Evolutionary conservation across 2,329 filamentous ascomycete genomes (phyloP).

Genomic region (Sclerotinia glacialis): DNA sequence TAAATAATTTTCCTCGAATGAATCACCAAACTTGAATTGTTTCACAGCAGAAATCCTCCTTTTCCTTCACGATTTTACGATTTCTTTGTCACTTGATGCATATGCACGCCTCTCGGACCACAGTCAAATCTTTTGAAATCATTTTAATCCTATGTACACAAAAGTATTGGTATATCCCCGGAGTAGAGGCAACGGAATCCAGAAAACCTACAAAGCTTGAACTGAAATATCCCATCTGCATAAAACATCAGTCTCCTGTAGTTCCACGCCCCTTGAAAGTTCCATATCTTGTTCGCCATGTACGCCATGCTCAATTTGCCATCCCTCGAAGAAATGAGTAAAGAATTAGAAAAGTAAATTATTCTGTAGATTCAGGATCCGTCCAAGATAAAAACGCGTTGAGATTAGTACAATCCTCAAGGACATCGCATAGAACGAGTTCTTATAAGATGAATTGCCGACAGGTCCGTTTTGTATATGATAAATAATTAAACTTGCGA

Average conservation of each 20-base stretch:
- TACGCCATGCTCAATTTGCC: constrained; percentile 28
- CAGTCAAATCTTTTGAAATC: background rate
- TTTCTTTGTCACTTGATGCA: background rate
- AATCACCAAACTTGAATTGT: background rate
- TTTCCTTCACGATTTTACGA: background rate
- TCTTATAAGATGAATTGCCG: background rate
- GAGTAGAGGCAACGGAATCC: background rate
- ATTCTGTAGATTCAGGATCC: background rate
- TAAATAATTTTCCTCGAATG: background rate
- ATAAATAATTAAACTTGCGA: background rate
- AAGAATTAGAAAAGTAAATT: constrained; percentile 9
- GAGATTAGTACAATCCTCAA: background rate
- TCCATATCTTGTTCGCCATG: constrained; percentile 22
- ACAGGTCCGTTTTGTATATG: background rate
- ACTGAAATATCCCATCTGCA: background rate
- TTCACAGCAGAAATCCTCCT: too few relatives aligned
- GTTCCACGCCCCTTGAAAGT: constrained; percentile 4
- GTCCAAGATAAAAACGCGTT: background rate
- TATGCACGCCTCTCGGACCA: background rate
- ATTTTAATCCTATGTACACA: constrained; percentile 5
- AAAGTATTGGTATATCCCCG: constrained; percentile 11
- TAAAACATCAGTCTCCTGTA: background rate
- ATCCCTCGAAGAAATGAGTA: constrained; percentile 1
- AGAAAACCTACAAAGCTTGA: background rate
- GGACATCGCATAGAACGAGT: background rate